Evolutionary conservation across 164 flowering plant genomes (phyloP), one percentile per base, ranked within the genome.

Genomic region (Taxillus chinensis): DNA sequence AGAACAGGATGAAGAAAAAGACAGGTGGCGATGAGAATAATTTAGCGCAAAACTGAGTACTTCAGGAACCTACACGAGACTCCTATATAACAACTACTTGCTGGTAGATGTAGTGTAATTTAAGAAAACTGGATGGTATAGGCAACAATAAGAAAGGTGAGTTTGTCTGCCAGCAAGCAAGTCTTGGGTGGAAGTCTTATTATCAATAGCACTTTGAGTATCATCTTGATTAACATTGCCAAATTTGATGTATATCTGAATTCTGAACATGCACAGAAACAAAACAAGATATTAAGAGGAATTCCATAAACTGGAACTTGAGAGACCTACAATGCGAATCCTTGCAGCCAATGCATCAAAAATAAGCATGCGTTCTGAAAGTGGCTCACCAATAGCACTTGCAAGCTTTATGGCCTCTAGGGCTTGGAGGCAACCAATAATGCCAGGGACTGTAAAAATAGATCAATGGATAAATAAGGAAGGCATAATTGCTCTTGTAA

Each of bases 391-490:
- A 76, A 89, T 70, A 50, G 69, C 79, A 76, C 85, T 79, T 51
- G 91, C 95, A 71, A 93, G 73, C 78, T 93, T 93, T 65, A 93
- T 84, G 55, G 98, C 97, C 72, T 93, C 98, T 11, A 93, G 73
- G 14, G 98, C 98, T 80, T 93, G 98, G 57, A 93, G 90, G 77
- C 95, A 86, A 53, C 98, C 98, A 77, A 93, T 89, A 45, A 90
- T 70, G 43, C 98, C 98, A 46, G 98, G 98, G 71, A 93, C 98
- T 93, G 79, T 13, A 77, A 68, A 54, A 49, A 14, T 5, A 15
- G 17, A 61, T 14, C 4, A 43, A 4, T 4, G 12, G 12, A 40
- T 17, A 67, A 62, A 48, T 48, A 48, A 48, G 51, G 51, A 8
- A 48, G 27, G 27, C 27, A 27, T 27, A 27, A 27, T 27, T 27